Conservation (phyloP, 352 stramenopile species). For the Pythium oligandrum region DNA sequence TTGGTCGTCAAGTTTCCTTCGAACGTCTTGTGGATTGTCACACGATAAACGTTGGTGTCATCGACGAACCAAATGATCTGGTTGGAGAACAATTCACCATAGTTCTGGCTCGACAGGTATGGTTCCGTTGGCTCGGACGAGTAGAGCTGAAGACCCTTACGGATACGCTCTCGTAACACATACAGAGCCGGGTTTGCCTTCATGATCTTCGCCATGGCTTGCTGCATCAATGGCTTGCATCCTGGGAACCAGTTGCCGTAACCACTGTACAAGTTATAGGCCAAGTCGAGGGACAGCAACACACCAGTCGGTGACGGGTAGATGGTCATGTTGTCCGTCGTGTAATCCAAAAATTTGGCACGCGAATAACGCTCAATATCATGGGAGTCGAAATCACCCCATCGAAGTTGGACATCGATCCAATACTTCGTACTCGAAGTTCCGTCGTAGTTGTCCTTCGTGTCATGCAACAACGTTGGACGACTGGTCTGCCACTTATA, state of each 20-base stretch:
- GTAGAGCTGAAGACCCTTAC: slow-evolving; percentile 99
- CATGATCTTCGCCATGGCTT: slow-evolving; percentile 99
- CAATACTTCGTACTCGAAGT: slow-evolving; percentile 98
- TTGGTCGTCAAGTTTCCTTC: slow-evolving; percentile 99
- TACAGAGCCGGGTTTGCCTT: slow-evolving; percentile 99
- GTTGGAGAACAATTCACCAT: slow-evolving; percentile 99
- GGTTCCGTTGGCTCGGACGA: slow-evolving; percentile 99
- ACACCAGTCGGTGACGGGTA: slow-evolving; percentile 99
- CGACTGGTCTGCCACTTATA: slow-evolving; percentile 98
- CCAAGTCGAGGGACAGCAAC: slow-evolving; percentile 96
- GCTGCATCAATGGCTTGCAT: slow-evolving; percentile 98
- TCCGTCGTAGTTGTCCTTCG: slow-evolving; percentile 97
- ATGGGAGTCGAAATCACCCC: slow-evolving; percentile 99
- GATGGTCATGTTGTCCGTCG: slow-evolving; percentile 99
- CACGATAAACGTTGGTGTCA: slow-evolving; percentile 98
- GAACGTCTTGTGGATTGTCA: slow-evolving; percentile 99
- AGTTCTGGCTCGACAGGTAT: slow-evolving; percentile 99
- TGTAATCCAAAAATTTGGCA: slow-evolving; percentile 99
- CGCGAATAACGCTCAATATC: slow-evolving; percentile 99
- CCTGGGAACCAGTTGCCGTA: slow-evolving; percentile 99
- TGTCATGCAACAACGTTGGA: slow-evolving; percentile 85
- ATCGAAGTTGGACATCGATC: slow-evolving; percentile 99
- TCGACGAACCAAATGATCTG: slow-evolving; percentile 99
- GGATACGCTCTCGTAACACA: slow-evolving; percentile 98
- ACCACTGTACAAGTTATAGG: slow-evolving; percentile 99